Evolutionary conservation across 257 asterid species (phyloP).

Genomic region (Jacaranda mimosifolia): DNA sequence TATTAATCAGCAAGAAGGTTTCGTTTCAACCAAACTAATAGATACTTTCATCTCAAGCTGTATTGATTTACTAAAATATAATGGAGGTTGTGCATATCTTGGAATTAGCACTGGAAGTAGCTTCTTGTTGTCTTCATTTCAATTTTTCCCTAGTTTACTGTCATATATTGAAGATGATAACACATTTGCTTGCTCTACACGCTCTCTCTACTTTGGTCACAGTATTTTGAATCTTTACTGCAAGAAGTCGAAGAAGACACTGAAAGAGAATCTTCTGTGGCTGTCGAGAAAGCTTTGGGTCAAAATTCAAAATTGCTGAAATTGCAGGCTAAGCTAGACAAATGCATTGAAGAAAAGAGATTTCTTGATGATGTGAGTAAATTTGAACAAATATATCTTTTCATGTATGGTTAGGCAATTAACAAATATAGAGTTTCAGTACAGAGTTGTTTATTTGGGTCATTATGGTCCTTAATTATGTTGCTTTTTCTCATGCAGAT

Average conservation of each 20-base stretch:
- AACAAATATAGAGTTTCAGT: background rate
- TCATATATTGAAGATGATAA: slow-evolving; percentile 24
- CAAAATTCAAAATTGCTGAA: slow-evolving; percentile 81
- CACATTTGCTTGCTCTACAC: slow-evolving; percentile 35
- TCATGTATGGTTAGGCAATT: slow-evolving; percentile 6
- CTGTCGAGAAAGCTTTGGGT: slow-evolving; percentile 76
- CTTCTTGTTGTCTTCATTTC: slow-evolving; percentile 15
- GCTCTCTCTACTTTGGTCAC: slow-evolving; percentile 45
- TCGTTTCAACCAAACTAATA: background rate
- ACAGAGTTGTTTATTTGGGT: slow-evolving; percentile 16
- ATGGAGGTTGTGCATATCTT: background rate
- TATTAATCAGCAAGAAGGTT: slow-evolving; percentile 12
- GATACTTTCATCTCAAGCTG: slow-evolving; percentile 1
- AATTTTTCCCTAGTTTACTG: slow-evolving; percentile 7
- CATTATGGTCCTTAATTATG: slow-evolving; percentile 6
- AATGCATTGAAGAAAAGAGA: slow-evolving; percentile 66
- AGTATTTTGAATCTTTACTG: slow-evolving; percentile 88
- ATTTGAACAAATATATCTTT: slow-evolving; percentile 9
- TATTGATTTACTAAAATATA: slow-evolving; percentile 13
- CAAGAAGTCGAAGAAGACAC: slow-evolving; percentile 80
- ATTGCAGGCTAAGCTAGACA: slow-evolving; percentile 73
- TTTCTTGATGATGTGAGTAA: slow-evolving; percentile 84
- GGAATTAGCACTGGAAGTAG: slow-evolving; percentile 10
- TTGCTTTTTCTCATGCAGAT: slow-evolving; percentile 58
- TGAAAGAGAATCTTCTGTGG: slow-evolving; percentile 64